Percentiles rank a stretch among this genome's conserved stretches.
Conservation (phyloP, 2,329 filamentous ascomycete genomes). For the Drechslera avenae region DNA sequence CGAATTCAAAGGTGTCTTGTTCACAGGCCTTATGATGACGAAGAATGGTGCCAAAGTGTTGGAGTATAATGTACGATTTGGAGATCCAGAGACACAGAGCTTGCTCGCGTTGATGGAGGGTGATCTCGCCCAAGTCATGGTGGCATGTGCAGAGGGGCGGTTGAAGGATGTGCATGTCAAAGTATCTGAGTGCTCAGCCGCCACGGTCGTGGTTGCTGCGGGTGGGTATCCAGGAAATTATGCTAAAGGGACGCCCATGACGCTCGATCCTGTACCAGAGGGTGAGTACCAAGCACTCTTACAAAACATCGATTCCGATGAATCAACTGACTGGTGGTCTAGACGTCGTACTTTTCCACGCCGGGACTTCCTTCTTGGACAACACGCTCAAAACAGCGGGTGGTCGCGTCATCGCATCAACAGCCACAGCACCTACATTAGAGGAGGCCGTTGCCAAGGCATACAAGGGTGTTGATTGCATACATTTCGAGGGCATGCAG, state of each 20-base stretch:
- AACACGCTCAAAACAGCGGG: conserved; percentile 75
- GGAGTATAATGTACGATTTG: conserved; percentile 93
- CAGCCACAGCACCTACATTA: conserved; percentile 75
- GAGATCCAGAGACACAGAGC: conserved; percentile 90
- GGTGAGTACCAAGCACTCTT: conserved; percentile 52
- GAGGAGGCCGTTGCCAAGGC: conserved; percentile 83
- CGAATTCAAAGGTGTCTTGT: conserved; percentile 69
- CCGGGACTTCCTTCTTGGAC: conserved; percentile 73
- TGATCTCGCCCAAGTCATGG: conserved; percentile 86
- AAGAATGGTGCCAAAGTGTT: conserved; percentile 78
- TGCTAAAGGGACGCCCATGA: conserved; percentile 73
- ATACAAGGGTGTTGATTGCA: conserved; percentile 80
- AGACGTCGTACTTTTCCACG: conserved; percentile 83
- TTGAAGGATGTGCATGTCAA: conserved; percentile 72
- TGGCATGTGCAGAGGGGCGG: conserved; percentile 78
- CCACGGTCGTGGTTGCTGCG: conserved; percentile 92
- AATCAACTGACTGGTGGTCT: neutral
- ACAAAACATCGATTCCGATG: conserved; percentile 40
- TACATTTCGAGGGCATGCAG: conserved; percentile 88
- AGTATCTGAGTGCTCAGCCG: conserved; percentile 72
- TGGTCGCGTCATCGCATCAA: conserved; percentile 92
- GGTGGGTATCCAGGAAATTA: conserved; percentile 87
- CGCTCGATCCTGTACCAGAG: conserved; percentile 58
- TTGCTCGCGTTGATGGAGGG: conserved; percentile 81
- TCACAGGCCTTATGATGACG: conserved; percentile 94